A percentile compares a stretch with the other conserved stretches of the same genome.
Evolutionary conservation across 495 filamentous ascomycete genomes (phyloP).

Genomic region (Wilcoxina mikolae): DNA sequence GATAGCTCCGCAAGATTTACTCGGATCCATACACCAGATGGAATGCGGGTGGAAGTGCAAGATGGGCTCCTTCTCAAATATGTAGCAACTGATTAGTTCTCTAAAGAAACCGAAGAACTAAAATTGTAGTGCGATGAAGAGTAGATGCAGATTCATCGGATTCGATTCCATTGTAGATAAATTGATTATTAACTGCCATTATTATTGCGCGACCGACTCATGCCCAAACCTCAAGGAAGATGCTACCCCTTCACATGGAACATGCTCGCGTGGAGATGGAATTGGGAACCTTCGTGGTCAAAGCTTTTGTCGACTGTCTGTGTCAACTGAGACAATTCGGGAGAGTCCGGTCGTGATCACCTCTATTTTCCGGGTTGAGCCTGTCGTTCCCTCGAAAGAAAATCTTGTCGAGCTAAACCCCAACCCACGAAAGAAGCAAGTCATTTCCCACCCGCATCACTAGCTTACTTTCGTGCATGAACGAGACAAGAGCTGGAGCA

Average conservation of each 20-base stretch:
- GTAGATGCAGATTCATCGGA: neutral
- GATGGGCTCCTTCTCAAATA: neutral
- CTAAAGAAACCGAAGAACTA: too few species aligned
- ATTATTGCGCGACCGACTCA: neutral
- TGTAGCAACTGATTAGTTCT: neutral
- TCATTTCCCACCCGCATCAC: constrained; percentile 1
- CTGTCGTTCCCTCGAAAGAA: neutral
- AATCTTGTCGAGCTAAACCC: neutral
- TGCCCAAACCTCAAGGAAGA: too few species aligned
- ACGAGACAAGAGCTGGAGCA: neutral
- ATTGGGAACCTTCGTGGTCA: neutral
- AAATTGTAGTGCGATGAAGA: too few species aligned
- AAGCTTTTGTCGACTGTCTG: constrained; percentile 3
- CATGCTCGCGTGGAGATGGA: neutral
- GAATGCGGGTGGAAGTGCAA: neutral
- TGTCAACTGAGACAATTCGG: neutral
- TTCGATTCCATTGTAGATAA: neutral
- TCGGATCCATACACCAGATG: neutral
- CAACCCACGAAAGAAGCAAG: neutral
- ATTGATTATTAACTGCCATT: neutral
- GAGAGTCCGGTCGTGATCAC: constrained; percentile 3
- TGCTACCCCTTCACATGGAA: too few species aligned
- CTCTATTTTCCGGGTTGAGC: constrained; percentile 2
- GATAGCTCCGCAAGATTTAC: neutral
- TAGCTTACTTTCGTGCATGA: neutral